These are phyloP conservation scores for Leccinum pallidistipes DNA, from an alignment of 1,284 basidiomycete genomes.

Conservation along the genomic window DNA sequence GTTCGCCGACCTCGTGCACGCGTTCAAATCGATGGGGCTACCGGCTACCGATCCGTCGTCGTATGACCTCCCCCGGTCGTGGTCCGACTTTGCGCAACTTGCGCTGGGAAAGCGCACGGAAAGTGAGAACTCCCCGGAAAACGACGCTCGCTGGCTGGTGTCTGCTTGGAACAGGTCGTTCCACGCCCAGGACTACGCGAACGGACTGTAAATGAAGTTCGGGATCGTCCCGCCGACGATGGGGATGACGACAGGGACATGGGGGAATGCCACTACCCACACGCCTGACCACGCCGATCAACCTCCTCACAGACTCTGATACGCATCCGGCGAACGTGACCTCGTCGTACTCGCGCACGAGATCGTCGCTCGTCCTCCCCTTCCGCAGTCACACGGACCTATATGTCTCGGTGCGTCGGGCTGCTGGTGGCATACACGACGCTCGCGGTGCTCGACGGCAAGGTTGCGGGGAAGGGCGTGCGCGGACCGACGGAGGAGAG, in stretches of 20 bases:
- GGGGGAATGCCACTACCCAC: conserved; percentile 38
- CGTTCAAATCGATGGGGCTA: conserved; percentile 76
- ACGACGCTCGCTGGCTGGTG: conserved; percentile 32
- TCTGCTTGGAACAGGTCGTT: conserved; percentile 46
- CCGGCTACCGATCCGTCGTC: conserved; percentile 45
- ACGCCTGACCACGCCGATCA: conserved; percentile 62
- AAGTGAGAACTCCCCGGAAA: conserved; percentile 14
- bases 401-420: conserved; percentile 92
- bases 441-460: conserved; percentile 69
- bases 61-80: conserved; percentile 40
- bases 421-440: conserved; percentile 83
- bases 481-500: conserved; percentile 60
- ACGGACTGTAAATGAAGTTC: conserved; percentile 52
- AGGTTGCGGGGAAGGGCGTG: conserved; percentile 60
- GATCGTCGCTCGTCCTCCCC: conserved; percentile 47
- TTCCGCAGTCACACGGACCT: conserved; percentile 45
- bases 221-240: conserved; percentile 39
- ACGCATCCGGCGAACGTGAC: conserved; percentile 76
- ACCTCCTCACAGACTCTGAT: conserved; percentile 79
- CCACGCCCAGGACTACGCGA: conserved; percentile 33
- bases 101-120: conserved; percentile 30
- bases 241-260: neutral
- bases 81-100: conserved; percentile 46
- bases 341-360: conserved; percentile 89
- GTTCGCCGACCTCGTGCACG: conserved; percentile 75